A percentile compares a stretch with the other conserved stretches of the same genome.
phyloP scores from a whole-genome alignment of 257 asterid genomes.

The Solanum corneliomulleri region DNA sequence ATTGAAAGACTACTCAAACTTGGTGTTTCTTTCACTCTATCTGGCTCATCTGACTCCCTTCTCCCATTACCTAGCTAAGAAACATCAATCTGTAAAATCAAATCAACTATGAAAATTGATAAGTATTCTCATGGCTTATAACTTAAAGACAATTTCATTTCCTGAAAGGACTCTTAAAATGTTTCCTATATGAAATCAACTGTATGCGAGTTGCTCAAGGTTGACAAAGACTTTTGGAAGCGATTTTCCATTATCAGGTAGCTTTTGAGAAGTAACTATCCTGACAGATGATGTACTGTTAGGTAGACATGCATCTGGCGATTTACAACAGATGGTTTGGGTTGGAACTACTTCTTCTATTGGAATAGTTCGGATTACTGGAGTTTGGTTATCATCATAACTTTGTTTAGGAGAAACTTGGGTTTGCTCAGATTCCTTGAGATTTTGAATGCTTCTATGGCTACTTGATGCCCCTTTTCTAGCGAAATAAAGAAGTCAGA shows the following conservation, averaged over 20 bases:
- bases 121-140: no score
- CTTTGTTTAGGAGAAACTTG: no score
- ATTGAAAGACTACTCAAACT: no score
- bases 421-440: no score
- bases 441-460: no score
- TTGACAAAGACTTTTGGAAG: not conserved
- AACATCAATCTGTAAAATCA: not conserved
- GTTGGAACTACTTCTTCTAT: constrained; percentile 5
- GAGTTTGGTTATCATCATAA: no score
- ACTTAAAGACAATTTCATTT: no score
- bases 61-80: not conserved
- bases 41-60: not conserved
- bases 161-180: no score
- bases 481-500: no score
- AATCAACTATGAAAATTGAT: not conserved
- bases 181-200: no score
- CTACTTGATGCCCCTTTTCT: no score
- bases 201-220: not conserved
- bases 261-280: not conserved
- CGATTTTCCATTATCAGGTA: not conserved
- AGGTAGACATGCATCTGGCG: not conserved
- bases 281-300: not conserved
- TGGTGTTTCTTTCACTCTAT: not conserved
- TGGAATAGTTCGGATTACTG: no score
- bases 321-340: not conserved